Conservation (phyloP, 805 yeast genomes). For the Metschnikowia reukaufii region DNA sequence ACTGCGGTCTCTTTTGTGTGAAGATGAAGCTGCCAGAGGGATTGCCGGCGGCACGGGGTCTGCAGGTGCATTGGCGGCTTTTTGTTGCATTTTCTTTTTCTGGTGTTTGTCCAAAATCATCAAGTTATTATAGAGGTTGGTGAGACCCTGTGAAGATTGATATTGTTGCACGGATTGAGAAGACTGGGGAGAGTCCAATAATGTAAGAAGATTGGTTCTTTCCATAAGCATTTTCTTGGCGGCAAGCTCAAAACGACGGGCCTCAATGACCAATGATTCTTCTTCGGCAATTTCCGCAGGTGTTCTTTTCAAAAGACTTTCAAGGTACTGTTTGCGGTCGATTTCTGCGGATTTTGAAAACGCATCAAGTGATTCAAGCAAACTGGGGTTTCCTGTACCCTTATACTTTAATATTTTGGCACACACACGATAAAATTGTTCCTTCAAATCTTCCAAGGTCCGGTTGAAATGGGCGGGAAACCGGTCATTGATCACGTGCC, state of each 20-base stretch:
- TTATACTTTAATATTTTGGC: constrained; percentile 45
- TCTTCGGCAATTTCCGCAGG: constrained; percentile 99
- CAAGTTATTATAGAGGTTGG: constrained; percentile 79
- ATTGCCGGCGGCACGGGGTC: constrained; percentile 60
- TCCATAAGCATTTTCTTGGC: constrained; percentile 87
- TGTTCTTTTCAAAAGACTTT: constrained; percentile 71
- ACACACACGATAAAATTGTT: constrained; percentile 72
- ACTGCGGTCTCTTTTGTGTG: constrained; percentile 38
- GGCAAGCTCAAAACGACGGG: constrained; percentile 86
- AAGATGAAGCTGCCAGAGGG: constrained; percentile 53
- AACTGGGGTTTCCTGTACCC: constrained; percentile 41
- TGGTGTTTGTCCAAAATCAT: constrained; percentile 66
- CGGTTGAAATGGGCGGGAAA: constrained; percentile 40
- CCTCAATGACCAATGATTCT: constrained; percentile 89
- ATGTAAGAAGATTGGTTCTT: constrained; percentile 70
- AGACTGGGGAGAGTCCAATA: constrained; percentile 83
- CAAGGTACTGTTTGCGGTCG: constrained; percentile 78
- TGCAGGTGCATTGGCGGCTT: constrained; percentile 20
- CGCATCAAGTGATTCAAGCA: constrained; percentile 60
- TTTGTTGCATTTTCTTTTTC: constrained; percentile 52
- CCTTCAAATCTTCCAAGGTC: constrained; percentile 77
- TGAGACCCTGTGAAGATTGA: constrained; percentile 82
- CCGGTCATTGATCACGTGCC: constrained; percentile 68
- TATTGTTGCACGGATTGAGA: constrained; percentile 75
- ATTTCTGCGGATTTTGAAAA: constrained; percentile 71